Percentiles rank a stretch among this genome's conserved stretches.
Conservation (phyloP, 768 basidiomycete species). For the Boletellus sp. region DNA sequence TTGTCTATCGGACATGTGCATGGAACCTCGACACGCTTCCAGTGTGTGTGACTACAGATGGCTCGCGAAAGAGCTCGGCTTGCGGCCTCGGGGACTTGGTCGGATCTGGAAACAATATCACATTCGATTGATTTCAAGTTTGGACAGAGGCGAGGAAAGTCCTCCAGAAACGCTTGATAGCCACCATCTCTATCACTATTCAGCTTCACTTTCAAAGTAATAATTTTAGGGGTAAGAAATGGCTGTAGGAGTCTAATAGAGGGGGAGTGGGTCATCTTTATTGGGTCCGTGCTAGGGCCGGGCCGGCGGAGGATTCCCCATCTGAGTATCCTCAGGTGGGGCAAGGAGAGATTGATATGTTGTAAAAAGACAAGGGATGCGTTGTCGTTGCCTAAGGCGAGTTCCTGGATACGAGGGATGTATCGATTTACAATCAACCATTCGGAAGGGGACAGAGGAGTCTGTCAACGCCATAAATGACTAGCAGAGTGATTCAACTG, state of each 20-base stretch:
- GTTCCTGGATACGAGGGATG: background rate
- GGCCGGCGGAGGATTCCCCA: background rate
- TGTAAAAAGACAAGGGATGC: background rate
- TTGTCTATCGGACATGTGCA: background rate
- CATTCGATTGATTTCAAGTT: background rate
- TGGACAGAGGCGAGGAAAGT: background rate
- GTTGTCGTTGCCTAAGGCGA: background rate
- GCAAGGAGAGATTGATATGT: background rate
- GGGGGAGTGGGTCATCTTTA: background rate
- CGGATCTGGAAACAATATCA: background rate
- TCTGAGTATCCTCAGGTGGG: background rate
- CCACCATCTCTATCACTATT: too few relatives aligned
- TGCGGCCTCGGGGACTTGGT: too few relatives aligned
- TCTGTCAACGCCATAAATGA: background rate
- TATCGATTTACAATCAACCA: background rate
- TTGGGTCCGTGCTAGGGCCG: too few relatives aligned
- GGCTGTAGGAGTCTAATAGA: background rate
- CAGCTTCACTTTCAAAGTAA: background rate
- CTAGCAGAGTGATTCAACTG: background rate
- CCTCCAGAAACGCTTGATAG: background rate
- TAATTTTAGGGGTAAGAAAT: background rate
- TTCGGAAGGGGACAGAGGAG: background rate
- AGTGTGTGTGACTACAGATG: background rate
- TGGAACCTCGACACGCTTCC: background rate
- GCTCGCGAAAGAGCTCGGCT: background rate